phyloP scores from a whole-genome alignment of 345 rosid species.

The Salix purpurea region DNA sequence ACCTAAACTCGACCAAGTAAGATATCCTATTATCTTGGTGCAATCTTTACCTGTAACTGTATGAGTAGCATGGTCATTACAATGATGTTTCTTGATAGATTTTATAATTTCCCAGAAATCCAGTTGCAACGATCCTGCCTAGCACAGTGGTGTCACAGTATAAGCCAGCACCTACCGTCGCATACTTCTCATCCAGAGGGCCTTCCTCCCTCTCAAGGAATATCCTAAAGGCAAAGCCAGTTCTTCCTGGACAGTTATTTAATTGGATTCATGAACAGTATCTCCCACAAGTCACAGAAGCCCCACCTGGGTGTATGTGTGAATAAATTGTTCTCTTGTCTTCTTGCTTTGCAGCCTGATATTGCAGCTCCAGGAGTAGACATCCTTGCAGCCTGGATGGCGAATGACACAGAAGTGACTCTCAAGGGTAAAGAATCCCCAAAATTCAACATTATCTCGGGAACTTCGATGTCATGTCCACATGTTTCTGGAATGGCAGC shows the following conservation, averaged over 20 bases:
- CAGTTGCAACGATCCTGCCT: constrained; percentile 67
- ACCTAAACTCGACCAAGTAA: constrained; percentile 71
- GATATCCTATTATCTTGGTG: constrained; percentile 43
- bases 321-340: neutral
- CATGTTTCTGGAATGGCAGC: constrained; percentile 77
- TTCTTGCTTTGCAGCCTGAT: constrained; percentile 59
- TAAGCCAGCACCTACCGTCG: constrained; percentile 65
- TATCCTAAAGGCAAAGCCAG: constrained; percentile 63
- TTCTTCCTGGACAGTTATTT: neutral
- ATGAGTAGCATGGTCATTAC: neutral
- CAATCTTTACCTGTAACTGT: constrained; percentile 24
- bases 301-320: neutral
- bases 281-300: too few species aligned
- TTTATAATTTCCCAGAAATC: constrained; percentile 45
- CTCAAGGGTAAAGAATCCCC: constrained; percentile 41
- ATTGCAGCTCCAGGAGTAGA: constrained; percentile 74
- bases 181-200: constrained; percentile 79
- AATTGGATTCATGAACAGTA: neutral
- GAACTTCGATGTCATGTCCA: constrained; percentile 88
- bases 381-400: constrained; percentile 79
- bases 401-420: constrained; percentile 36
- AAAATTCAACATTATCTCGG: constrained; percentile 54
- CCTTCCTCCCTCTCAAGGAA: constrained; percentile 57
- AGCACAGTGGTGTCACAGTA: constrained; percentile 43
- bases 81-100: constrained; percentile 32